A percentile compares a stretch with the other conserved stretches of the same genome.
Conservation (phyloP, 2,329 filamentous ascomycete genomes). For the Geoglossum cookeanum region DNA sequence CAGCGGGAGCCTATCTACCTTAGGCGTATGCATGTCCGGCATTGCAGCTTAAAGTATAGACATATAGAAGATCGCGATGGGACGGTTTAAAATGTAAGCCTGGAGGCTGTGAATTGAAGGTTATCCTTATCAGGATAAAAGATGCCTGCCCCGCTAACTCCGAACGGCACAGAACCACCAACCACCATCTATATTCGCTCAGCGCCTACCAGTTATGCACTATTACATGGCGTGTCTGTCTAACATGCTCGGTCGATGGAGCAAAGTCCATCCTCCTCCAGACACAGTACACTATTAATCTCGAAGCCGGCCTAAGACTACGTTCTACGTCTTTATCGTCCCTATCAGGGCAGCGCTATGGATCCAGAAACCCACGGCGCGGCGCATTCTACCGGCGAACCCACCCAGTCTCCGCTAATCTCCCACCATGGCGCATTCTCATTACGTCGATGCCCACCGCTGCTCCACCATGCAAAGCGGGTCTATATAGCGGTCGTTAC, state of each 20-base stretch:
- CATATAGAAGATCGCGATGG: too few species aligned
- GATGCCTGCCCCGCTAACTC: too few species aligned
- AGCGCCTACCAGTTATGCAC: too few species aligned
- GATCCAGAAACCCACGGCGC: background rate
- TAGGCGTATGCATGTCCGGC: background rate
- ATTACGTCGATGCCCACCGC: background rate
- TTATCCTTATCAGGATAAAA: too few species aligned
- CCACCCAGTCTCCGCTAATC: background rate
- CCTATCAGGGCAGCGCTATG: background rate
- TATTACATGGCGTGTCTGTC: too few species aligned
- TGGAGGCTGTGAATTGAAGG: background rate
- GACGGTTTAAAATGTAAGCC: background rate
- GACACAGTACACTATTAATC: too few species aligned
- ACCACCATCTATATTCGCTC: too few species aligned
- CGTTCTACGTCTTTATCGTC: too few species aligned
- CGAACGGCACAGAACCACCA: too few species aligned
- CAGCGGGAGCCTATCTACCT: slow-evolving; percentile 17
- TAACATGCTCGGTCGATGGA: too few species aligned
- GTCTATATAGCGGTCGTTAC: slow-evolving; percentile 18
- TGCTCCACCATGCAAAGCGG: background rate
- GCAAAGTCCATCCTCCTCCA: too few species aligned
- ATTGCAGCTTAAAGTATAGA: background rate
- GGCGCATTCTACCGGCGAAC: background rate
- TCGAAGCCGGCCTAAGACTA: too few species aligned
- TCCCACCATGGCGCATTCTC: background rate